Evolutionary conservation across 768 basidiomycete species (phyloP), one percentile per base, ranked within the genome.

Genomic region (Leccinum uliginosum): DNA sequence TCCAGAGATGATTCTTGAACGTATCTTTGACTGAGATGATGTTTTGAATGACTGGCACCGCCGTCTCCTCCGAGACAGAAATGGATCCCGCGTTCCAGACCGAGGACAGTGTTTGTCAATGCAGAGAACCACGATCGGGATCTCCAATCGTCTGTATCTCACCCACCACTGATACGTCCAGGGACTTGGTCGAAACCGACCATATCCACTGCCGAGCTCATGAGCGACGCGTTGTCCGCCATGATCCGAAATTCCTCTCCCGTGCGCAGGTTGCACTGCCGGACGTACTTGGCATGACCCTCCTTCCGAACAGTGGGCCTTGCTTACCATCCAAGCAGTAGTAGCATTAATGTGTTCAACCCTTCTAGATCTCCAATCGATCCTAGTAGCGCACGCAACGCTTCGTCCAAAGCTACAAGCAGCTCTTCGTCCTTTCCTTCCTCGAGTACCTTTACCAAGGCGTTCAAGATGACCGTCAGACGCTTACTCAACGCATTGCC

Each of bases 201-300:
- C 94, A 98, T 99, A 77, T 99, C 97, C 62, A 98, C 88, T 2
- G 97, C 98, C 69, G 91, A 93, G 67, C 86, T 87, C 17, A 78
- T 56, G 35, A 97, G 70, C 0, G 77, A 71, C 0, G 84, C 84
- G 7, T 76, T 63, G 1, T 76, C 75, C 9, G 76, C 75, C 21
- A 96, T 81, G 29, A 90, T 77, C 65, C 86, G 84, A 56, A 83
- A 80, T 69, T 97, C 94, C 71, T 99, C 97, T 6, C 97, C 96
- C 0, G 95, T 99, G 50, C 91, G 56, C 69, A 98, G 81, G 67
- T 96, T 96, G 71, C 94, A 98, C 24, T 66, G 64, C 23, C 89
- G 78, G 0, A 77, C 83, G 56, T 80, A 26, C 24, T 26, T 26
- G 24, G 24, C 24, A 26, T 26, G 24, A 26, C 24, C 24, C n/a